Base-by-base conservation (phyloP, 805 yeast species). In the Barnettozyma salicaria region DNA sequence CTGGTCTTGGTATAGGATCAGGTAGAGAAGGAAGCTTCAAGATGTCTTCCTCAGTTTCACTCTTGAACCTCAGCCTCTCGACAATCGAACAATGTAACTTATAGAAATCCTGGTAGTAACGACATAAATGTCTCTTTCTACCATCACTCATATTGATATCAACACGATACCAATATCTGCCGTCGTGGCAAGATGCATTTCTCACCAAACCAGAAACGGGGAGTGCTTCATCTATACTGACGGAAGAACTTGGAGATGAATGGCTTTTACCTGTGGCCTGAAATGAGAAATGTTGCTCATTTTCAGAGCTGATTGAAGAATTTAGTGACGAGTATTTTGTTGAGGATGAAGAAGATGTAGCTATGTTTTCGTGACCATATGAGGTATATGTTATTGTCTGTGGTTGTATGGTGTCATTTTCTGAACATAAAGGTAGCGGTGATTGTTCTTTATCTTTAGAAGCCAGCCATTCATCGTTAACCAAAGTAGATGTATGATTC, bases 31-130 rank as follows among this genome's bases (percentile, higher is more conserved):
- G 76, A 12, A 70, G 39, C 17, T 42, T 40, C 17, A 27, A 35
- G 9, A 29, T 30, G 2, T 34, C 34, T 8, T 34, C 36, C 11
- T 41, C 45, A n/a, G 39, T 19, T 18, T 39, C 43, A 4, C 40
- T 27, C 12, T 39, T 37, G 5, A 30, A 24, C 20, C 40, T 35
- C 36, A 56, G 26, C 23, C 43, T 38, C 24, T 53, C 54, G 18
- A 60, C 46, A 18, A 67, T 45, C 14, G 57, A 35, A 14, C 63
- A 53, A 40, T 71, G 76, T 17, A 72, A 50, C 35, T 66, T 65
- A 49, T 70, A 68, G 37, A 73, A 70, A 44, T 72, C 78, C 48
- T 68, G 72, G 45, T 71, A 73, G 50, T 65, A 72, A 13, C 76
- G 59, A 42, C 74, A 65, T 16, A 72, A 50, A 34, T 63, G 61